Conservation (phyloP, 2,329 filamentous ascomycete genomes). For the Balansia obtecta region DNA sequence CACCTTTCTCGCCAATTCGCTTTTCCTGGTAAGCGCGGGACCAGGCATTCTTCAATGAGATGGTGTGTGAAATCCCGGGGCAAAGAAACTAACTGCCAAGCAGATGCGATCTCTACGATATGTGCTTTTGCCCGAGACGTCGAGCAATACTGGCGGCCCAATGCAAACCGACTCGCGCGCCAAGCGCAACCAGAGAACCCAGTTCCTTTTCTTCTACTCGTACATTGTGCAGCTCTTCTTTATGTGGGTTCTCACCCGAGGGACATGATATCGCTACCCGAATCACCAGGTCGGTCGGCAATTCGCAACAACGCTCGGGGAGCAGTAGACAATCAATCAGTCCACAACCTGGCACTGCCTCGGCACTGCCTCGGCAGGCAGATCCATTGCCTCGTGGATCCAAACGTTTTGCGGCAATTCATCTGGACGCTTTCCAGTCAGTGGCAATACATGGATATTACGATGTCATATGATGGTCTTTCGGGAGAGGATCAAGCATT, state of each 20-base stretch:
- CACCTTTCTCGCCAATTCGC: constrained; percentile 84
- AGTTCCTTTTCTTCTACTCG: constrained; percentile 88
- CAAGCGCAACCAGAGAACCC: constrained; percentile 76
- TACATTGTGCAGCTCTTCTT: constrained; percentile 90
- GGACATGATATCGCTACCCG: constrained; percentile 15
- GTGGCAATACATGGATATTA: not conserved
- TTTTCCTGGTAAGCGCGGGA: constrained; percentile 60
- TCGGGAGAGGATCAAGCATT: not conserved
- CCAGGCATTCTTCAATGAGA: no score
- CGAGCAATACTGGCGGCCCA: constrained; percentile 49
- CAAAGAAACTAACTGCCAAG: not conserved
- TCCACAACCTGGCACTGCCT: not conserved
- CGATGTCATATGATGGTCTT: not conserved
- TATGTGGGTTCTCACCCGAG: constrained; percentile 63
- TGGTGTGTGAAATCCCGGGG: constrained; percentile 24
- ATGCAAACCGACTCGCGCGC: constrained; percentile 65
- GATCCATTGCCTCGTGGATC: no score
- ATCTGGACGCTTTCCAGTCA: not conserved
- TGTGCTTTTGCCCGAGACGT: constrained; percentile 78
- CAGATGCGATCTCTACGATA: constrained; percentile 93
- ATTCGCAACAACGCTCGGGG: not conserved
- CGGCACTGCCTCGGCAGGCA: not conserved
- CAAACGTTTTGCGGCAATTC: no score
- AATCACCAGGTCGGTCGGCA: not conserved
- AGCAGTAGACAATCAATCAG: not conserved